These are phyloP conservation scores for Cryptosporidium canis DNA, from an alignment of 169 alveolate genomes.

Conservation along the genomic window DNA sequence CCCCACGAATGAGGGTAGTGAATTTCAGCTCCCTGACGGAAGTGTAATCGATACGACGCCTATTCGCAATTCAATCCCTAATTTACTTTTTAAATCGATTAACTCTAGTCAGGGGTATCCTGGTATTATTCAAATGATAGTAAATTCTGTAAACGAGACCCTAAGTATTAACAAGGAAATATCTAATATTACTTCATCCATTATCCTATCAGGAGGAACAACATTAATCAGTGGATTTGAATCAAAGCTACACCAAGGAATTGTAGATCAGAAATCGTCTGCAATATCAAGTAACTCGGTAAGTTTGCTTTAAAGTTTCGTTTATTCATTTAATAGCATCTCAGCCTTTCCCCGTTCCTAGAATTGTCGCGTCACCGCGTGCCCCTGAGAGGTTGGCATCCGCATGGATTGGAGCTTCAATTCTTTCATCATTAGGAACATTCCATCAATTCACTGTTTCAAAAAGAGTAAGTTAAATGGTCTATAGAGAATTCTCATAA, in stretches of 20 bases:
- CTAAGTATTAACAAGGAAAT: constrained; percentile 12
- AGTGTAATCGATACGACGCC: constrained; percentile 43
- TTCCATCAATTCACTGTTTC: constrained; percentile 64
- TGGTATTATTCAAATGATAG: constrained; percentile 56
- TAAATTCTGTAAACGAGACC: constrained; percentile 36
- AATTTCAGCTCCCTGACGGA: constrained; percentile 58
- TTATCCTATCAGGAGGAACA: constrained; percentile 61
- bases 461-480: constrained; percentile 35
- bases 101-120: constrained; percentile 47
- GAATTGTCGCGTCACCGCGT: constrained; percentile 66
- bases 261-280: constrained; percentile 28
- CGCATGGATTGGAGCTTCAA: constrained; percentile 73
- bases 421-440: constrained; percentile 62
- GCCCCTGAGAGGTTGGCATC: constrained; percentile 52
- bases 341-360: constrained; percentile 23
- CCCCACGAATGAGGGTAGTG: background rate
- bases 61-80: constrained; percentile 44
- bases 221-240: constrained; percentile 59
- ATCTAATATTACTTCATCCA: constrained; percentile 29
- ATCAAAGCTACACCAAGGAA: constrained; percentile 26
- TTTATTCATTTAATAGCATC: background rate
- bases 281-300: background rate
- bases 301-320: background rate
- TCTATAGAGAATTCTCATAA: background rate
- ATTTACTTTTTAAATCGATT: constrained; percentile 21